Percentiles rank a stretch among this genome's conserved stretches.
phyloP scores from a whole-genome alignment of 345 rosid genomes.

The Erysimum cheiranthoides region DNA sequence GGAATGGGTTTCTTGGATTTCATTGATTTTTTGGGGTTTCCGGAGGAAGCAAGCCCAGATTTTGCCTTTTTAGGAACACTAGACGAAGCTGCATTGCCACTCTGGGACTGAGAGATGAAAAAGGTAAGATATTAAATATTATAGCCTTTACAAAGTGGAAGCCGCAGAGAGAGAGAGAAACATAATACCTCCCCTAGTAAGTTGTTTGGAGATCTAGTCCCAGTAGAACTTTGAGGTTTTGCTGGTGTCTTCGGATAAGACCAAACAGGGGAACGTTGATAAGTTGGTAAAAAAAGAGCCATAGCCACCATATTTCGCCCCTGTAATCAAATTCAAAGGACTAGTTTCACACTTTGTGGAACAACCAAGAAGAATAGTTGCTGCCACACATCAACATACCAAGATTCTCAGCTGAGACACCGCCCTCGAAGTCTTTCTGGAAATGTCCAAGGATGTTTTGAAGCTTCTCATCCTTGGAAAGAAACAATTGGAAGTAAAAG shows the following conservation, averaged over 20 bases:
- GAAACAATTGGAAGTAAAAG: slow-evolving; percentile 29
- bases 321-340: slow-evolving; percentile 56
- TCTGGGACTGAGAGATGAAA: slow-evolving; percentile 53
- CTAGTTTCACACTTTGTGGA: slow-evolving; percentile 41
- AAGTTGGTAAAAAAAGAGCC: slow-evolving; percentile 92
- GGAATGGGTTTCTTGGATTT: slow-evolving; percentile 49
- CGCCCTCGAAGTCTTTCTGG: slow-evolving; percentile 98
- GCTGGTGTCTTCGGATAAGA: slow-evolving; percentile 66
- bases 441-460: slow-evolving; percentile 91
- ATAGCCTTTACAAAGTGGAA: slow-evolving; percentile 15
- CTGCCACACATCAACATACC: slow-evolving; percentile 63
- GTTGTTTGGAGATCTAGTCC: slow-evolving; percentile 65
- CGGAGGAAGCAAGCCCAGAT: slow-evolving; percentile 53
- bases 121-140: slow-evolving; percentile 32
- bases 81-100: slow-evolving; percentile 53
- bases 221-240: slow-evolving; percentile 54
- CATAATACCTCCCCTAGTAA: slow-evolving; percentile 67
- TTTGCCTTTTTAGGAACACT: slow-evolving; percentile 50
- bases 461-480: slow-evolving; percentile 86
- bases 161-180: neutral
- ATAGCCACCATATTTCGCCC: slow-evolving; percentile 94
- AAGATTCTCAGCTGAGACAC: slow-evolving; percentile 89
- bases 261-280: slow-evolving; percentile 79
- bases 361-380: slow-evolving; percentile 44
- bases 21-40: slow-evolving; percentile 55